Conservation (phyloP, 1,139 yeast genomes). For the Casaregolazyma suthepensis region DNA sequence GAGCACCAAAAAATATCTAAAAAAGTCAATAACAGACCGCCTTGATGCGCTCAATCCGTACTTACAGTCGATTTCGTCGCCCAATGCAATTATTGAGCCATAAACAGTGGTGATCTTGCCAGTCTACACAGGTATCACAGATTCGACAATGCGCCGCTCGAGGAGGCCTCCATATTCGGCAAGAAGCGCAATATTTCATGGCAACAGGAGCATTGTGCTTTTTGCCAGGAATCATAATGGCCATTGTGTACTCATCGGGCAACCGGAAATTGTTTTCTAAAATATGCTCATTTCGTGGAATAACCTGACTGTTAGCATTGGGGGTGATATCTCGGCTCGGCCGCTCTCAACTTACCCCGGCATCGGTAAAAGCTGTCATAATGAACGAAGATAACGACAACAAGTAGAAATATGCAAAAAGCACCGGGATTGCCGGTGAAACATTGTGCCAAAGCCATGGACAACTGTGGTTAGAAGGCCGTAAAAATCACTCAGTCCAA, state of each 20-base stretch:
- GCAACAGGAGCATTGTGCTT: conserved; percentile 33
- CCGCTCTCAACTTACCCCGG: conserved; percentile 43
- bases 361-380: conserved; percentile 56
- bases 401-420: conserved; percentile 55
- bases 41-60: background rate
- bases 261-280: conserved; percentile 38
- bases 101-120: conserved; percentile 71
- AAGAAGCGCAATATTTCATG: conserved; percentile 53
- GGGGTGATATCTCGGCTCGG: background rate
- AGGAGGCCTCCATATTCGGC: conserved; percentile 66
- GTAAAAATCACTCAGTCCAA: background rate
- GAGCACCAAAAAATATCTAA: conserved; percentile 45
- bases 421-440: conserved; percentile 52
- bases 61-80: conserved; percentile 49
- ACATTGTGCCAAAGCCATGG: conserved; percentile 53
- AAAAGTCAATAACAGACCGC: background rate
- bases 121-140: conserved; percentile 53
- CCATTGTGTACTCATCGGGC: conserved; percentile 61
- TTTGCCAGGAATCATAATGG: conserved; percentile 48
- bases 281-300: conserved; percentile 65
- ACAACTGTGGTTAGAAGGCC: conserved; percentile 31
- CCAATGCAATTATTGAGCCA: conserved; percentile 82
- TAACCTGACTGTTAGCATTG: conserved; percentile 17
- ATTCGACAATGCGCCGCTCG: conserved; percentile 63
- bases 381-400: conserved; percentile 44